These are phyloP conservation scores for Cordyceps tenuipes DNA, from an alignment of 2,329 filamentous ascomycete genomes.

Conservation along the genomic window DNA sequence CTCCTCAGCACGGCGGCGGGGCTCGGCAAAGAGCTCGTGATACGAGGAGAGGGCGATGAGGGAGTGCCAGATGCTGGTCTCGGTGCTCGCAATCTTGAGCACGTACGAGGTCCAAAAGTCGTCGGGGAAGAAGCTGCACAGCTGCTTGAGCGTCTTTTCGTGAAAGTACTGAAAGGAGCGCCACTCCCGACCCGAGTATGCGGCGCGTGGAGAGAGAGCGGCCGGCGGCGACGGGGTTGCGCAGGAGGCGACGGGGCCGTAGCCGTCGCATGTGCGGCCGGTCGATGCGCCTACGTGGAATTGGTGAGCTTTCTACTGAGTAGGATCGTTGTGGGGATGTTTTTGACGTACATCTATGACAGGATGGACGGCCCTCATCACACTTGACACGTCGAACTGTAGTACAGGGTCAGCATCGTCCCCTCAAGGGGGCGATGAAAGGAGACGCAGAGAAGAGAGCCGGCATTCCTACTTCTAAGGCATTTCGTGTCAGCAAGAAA, in stretches of 20 bases:
- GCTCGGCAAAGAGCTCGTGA: constrained; percentile 8
- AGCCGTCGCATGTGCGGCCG: constrained; percentile 11
- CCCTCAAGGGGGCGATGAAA: not conserved
- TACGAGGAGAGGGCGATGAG: constrained; percentile 11
- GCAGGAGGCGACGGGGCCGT: not conserved
- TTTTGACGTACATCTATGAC: constrained; percentile 7
- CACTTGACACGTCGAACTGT: constrained; percentile 11
- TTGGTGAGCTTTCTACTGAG: not conserved
- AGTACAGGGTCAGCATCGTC: not conserved
- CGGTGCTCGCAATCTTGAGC: constrained; percentile 9
- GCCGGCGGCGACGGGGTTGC: not conserved
- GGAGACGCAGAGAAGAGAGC: not conserved
- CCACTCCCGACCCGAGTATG: constrained; percentile 3
- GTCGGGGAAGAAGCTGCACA: constrained; percentile 5
- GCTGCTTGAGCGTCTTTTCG: constrained; percentile 11
- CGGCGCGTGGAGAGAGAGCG: not conserved
- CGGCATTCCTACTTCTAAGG: not conserved
- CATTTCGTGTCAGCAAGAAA: not conserved
- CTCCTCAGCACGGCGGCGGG: not conserved
- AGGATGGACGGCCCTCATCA: constrained; percentile 9
- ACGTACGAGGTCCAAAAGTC: constrained; percentile 12
- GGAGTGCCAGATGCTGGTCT: constrained; percentile 12
- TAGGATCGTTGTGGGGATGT: no score
- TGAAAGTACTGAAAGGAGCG: constrained; percentile 12
- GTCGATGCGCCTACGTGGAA: constrained; percentile 5